Conservation (phyloP, 805 yeast species). For the Cyberlindnera americana region DNA sequence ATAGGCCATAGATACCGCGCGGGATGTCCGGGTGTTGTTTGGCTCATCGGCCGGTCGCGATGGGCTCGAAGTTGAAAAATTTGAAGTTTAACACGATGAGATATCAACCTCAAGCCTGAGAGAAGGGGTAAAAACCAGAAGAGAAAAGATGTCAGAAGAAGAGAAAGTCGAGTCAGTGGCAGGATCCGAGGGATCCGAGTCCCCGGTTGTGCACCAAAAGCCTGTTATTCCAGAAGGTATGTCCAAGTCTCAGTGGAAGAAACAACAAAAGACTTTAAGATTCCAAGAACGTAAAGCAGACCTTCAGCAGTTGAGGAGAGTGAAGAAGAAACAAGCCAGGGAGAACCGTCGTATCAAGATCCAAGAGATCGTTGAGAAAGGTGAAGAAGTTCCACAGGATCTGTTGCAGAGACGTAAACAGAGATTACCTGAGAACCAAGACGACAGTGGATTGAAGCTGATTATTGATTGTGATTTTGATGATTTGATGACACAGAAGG, state of each 20-base stretch:
- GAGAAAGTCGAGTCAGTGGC: not conserved
- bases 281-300: conserved; percentile 67
- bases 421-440: conserved; percentile 39
- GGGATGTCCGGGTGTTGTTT: conserved; percentile 2
- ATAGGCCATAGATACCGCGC: too few species aligned
- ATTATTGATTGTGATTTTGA: conserved; percentile 91
- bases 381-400: conserved; percentile 39
- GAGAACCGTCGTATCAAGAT: conserved; percentile 38
- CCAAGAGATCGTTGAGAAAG: conserved; percentile 33
- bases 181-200: not conserved
- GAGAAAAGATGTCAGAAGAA: not conserved
- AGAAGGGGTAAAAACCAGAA: too few species aligned
- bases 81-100: too few species aligned
- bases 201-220: conserved; percentile 6
- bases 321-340: conserved; percentile 48
- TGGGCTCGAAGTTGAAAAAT: too few species aligned
- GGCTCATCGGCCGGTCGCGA: too few species aligned
- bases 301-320: conserved; percentile 48
- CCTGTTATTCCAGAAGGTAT: conserved; percentile 72
- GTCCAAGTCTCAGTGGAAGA: conserved; percentile 84
- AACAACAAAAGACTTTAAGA: conserved; percentile 50
- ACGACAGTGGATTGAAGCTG: conserved; percentile 46
- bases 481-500: conserved; percentile 78
- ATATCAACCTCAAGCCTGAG: too few species aligned
- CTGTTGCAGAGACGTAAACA: conserved; percentile 34